A percentile compares a stretch with the other conserved stretches of the same genome.
phyloP scores from a whole-genome alignment of 1,284 basidiomycete species.

The Ceratobasidium sp. region DNA sequence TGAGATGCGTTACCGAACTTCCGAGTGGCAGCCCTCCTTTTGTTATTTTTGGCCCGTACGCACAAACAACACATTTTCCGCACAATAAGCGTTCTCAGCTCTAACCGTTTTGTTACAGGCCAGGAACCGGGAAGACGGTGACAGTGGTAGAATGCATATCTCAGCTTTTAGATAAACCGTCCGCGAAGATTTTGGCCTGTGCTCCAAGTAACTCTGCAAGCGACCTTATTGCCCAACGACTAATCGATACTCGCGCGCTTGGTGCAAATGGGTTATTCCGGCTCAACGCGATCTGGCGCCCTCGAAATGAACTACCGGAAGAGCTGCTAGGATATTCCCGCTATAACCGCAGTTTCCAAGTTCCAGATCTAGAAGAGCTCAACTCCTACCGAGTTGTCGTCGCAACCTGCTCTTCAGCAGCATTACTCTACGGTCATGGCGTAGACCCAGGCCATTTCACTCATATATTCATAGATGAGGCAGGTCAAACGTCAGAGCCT shows the following conservation, averaged over 20 bases:
- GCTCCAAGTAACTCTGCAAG: conserved; percentile 74
- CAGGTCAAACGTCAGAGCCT: conserved; percentile 74
- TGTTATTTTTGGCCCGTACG: conserved; percentile 76
- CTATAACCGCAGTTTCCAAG: conserved; percentile 25
- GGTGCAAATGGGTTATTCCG: conserved; percentile 65
- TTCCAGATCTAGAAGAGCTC: conserved; percentile 54
- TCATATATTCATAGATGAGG: conserved; percentile 75
- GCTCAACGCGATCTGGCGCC: conserved; percentile 64
- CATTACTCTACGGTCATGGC: conserved; percentile 68
- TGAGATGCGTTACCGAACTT: conserved; percentile 64
- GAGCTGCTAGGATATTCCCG: conserved; percentile 23
- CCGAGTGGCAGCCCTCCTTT: conserved; percentile 67
- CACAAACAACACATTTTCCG: conserved; percentile 48
- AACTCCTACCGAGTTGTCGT: conserved; percentile 68
- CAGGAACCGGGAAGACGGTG: conserved; percentile 77
- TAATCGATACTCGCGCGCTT: conserved; percentile 57
- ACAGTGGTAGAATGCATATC: conserved; percentile 74
- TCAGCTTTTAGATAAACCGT: conserved; percentile 65
- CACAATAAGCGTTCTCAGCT: too few species aligned
- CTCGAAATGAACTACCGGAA: not conserved
- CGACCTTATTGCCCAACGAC: conserved; percentile 69
- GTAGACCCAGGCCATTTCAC: conserved; percentile 68
- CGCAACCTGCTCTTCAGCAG: conserved; percentile 71
- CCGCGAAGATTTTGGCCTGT: conserved; percentile 69
- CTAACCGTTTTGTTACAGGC: conserved; percentile 58